These are phyloP conservation scores for Aspergillus nanangensis DNA, from an alignment of 495 filamentous ascomycete species.

Conservation along the genomic window DNA sequence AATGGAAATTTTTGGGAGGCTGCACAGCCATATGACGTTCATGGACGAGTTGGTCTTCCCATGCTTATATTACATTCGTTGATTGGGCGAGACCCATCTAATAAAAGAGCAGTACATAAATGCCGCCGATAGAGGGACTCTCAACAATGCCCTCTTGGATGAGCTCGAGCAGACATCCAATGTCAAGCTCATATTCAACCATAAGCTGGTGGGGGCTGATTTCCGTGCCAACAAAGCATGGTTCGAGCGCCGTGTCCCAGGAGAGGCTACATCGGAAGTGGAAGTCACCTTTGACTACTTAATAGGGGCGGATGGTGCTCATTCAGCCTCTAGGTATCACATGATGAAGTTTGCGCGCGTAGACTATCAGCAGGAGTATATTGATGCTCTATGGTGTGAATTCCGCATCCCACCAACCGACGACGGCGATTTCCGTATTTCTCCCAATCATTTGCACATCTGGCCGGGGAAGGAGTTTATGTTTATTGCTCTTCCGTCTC, in stretches of 20 bases:
- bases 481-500: conserved; percentile 94
- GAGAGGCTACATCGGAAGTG: conserved; percentile 49
- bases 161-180: conserved; percentile 77
- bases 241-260: conserved; percentile 61
- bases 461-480: conserved; percentile 91
- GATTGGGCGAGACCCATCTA: not conserved
- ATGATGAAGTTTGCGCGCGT: conserved; percentile 90
- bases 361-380: conserved; percentile 91
- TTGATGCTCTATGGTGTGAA: conserved; percentile 97
- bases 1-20: conserved; percentile 67
- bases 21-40: conserved; percentile 83
- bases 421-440: conserved; percentile 64
- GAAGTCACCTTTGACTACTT: conserved; percentile 84
- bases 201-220: conserved; percentile 85
- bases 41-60: conserved; percentile 63
- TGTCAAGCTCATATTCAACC: conserved; percentile 84
- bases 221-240: conserved; percentile 75
- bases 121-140: conserved; percentile 67
- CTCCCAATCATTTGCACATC: conserved; percentile 92
- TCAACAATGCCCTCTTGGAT: conserved; percentile 86
- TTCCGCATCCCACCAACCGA: conserved; percentile 69
- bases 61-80: not conserved
- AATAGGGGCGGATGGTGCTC: conserved; percentile 94
- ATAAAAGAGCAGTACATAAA: conserved; percentile 45
- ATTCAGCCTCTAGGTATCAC: conserved; percentile 83